Conservation (phyloP, 148 eudicot genomes). For the Oxyria digyna region DNA sequence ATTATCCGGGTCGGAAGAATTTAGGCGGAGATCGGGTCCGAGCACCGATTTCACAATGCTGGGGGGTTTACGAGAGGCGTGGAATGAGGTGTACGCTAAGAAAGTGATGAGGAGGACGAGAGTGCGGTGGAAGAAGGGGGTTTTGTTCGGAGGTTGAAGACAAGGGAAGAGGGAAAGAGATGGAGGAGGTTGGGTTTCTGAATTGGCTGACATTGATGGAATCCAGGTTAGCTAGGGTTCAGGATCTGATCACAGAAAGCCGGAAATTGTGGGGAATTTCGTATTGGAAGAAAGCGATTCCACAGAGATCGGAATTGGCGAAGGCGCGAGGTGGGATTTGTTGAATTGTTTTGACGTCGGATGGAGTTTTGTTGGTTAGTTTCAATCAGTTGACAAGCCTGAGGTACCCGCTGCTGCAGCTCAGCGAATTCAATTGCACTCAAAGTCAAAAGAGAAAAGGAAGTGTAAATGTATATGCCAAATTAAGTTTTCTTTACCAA, state of each 20-base stretch:
- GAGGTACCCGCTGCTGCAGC: background rate
- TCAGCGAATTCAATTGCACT: background rate
- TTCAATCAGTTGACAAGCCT: background rate
- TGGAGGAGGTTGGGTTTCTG: conserved; percentile 21
- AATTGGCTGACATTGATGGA: conserved; percentile 8
- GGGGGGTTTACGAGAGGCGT: conserved; percentile 97
- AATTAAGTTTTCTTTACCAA: too few species aligned
- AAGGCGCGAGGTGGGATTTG: background rate
- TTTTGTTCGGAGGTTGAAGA: conserved; percentile 24
- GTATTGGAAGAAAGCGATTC: background rate
- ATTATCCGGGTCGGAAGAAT: conserved; percentile 15
- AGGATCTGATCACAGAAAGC: background rate
- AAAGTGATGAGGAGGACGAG: conserved; percentile 63
- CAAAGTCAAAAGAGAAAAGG: background rate
- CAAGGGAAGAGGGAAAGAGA: conserved; percentile 28
- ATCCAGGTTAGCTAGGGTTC: background rate
- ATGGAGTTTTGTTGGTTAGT: background rate
- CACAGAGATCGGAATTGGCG: background rate
- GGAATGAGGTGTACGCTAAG: conserved; percentile 74
- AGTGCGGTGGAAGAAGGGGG: conserved; percentile 40
- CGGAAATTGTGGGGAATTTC: background rate
- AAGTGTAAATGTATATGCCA: too few species aligned
- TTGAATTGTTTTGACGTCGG: background rate
- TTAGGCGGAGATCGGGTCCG: conserved; percentile 30
- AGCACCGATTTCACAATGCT: conserved; percentile 78